Evolutionary conservation across 306 rosid genomes (phyloP), one percentile per base, ranked within the genome.

Genomic region (Delonix regia): DNA sequence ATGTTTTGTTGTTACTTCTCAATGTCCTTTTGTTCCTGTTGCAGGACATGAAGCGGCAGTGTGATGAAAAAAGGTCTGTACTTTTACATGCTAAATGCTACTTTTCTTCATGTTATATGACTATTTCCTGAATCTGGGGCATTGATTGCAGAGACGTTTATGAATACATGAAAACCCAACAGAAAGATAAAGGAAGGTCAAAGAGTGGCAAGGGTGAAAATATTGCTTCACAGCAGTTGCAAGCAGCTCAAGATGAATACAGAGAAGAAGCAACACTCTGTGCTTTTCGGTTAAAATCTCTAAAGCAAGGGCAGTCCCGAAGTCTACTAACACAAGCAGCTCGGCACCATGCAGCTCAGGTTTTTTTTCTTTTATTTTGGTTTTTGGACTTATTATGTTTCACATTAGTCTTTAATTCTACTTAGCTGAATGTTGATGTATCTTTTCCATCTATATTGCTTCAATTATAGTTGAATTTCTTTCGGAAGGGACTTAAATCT

Each of bases 41-140:
- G 87, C 88, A 91, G 98, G 98, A 93, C 82, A 93, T 93, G 98
- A 93, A 89, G 89, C 90, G 90, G 27, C 97, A 93, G 49, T 93
- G 98, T 36, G 98, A 93, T 47, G 98, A 93, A 56, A 93, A 93
- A 83, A 85, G 94, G 97, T 93, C 36, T 5, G 60, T 71, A 74
- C 56, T 49, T 38, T 61, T 78, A 55, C 62, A 38, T 27, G n/a
- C 60, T 62, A 42, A 19, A 16, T 18, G 55, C 45, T 74, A 13
- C 49, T 77, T 82, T 82, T 53, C 65, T 65, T 39, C 13, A 28
- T 25, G 55, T 42, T 5, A 71, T 72, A 24, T 28, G 77, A 33
- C 16, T 75, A 42, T 80, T 42, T 74, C 79, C 87, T 88, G 70
- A 93, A 67, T 84, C 63, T 77, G 47, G 44, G 83, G 64, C 66